Evolutionary conservation across 1,284 basidiomycete genomes (phyloP).

Genomic region (Sporisorium exsertum): DNA sequence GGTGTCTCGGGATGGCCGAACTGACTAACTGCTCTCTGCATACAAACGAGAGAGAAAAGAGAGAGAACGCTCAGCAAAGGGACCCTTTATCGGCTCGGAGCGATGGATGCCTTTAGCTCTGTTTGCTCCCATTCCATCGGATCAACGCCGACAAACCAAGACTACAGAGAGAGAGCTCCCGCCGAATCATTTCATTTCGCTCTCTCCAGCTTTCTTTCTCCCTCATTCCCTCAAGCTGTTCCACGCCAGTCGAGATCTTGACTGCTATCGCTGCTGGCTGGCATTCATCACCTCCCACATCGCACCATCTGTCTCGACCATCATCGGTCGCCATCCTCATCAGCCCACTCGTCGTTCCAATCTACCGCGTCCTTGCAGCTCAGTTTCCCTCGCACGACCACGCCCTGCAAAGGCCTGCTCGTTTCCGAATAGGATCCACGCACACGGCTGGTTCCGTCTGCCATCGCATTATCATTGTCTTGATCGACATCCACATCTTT

Average conservation of each 20-base stretch:
- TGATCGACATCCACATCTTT: not conserved
- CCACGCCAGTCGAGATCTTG: not conserved
- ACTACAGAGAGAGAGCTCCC: not conserved
- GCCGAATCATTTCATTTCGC: not conserved
- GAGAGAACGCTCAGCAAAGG: not conserved
- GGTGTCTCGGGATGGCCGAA: slow-evolving; percentile 11
- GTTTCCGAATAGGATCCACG: not conserved
- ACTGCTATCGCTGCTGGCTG: not conserved
- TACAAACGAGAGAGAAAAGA: not conserved
- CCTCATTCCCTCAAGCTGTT: not conserved
- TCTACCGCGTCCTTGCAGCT: not conserved
- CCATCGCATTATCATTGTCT: not conserved
- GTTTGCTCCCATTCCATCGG: not conserved
- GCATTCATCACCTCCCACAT: not conserved
- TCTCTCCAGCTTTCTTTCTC: not conserved
- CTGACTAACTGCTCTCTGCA: not conserved
- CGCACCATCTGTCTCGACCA: not conserved
- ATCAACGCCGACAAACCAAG: not conserved
- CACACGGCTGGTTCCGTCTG: slow-evolving; percentile 39
- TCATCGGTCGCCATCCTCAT: not conserved
- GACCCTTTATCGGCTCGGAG: too few species aligned
- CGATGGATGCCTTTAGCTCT: too few species aligned
- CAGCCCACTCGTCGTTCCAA: not conserved
- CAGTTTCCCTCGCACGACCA: not conserved
- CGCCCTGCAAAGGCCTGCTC: not conserved